Base-by-base conservation (phyloP, 805 yeast species). In the Candida sanyiensis region DNA sequence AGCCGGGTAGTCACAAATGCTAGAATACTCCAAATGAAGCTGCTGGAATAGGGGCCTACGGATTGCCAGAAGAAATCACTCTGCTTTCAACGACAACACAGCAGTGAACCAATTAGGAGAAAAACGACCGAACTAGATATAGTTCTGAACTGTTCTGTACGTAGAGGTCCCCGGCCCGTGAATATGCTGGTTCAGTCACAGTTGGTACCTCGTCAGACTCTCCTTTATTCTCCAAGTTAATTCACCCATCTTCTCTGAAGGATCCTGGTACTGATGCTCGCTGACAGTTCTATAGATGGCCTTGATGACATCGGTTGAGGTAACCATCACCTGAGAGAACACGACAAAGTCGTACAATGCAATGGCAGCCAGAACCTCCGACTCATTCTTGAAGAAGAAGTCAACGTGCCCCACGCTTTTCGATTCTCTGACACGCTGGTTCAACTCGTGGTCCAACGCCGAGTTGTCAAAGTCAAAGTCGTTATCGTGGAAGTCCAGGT, bases 351-450 rank as follows among this genome's bases (percentile, higher is more conserved):
- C 46, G 26, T 35, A 45, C 59, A 69, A 31, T 0, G 67, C 56
- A 3, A 66, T 52, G 41, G 60, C 49, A 43, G 58, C 53, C 7
- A 67, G 46, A 6, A 70, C 46, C n/a, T 57, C 55, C 4, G 60
- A 33, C 43, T 72, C 76, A 25, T 52, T 50, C 22, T 43, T 46
- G 38, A 52, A 48, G 8, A 40, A 33, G 3, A 24, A 28, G 4
- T 61, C 50, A 4, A 59, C 13, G 11, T 40, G 34, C 0, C 46
- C 44, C 1, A 63, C 38, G 8, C 49, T 42, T n/a, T 54, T 54
- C 2, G 63, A 56, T 4, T 41, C 35, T 24, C 51, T 56, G 12
- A 62, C 43, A 18, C 43, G 37, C 25, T 28, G 22, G 3, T 40
- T 40, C 30, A 45, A 32, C 5, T 42, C 44, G 12, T 39, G 33